These are phyloP conservation scores for Ottelia alismoides DNA, from an alignment of 106 monocot species.

Conservation along the genomic window DNA sequence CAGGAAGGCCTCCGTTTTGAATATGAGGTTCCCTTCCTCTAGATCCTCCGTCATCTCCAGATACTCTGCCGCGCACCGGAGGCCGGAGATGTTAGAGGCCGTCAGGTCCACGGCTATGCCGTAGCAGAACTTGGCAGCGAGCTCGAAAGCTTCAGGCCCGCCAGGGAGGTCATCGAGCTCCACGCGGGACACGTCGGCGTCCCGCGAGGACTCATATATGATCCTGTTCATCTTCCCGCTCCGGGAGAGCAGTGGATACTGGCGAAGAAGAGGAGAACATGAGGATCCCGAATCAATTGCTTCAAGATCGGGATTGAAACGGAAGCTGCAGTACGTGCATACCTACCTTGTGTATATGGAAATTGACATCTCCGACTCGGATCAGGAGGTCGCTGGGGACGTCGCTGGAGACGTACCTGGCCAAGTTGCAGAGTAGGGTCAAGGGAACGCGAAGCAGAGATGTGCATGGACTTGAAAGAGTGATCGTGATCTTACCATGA, in stretches of 20 bases:
- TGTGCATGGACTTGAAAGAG: too few species aligned
- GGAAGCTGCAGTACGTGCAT: too few species aligned
- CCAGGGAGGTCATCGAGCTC: neutral
- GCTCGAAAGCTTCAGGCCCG: neutral
- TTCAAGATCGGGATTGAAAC: too few species aligned
- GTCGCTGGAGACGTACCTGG: slow-evolving; percentile 16
- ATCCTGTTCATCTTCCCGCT: neutral
- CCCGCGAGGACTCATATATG: neutral
- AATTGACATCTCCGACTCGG: too few species aligned
- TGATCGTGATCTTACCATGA: too few species aligned
- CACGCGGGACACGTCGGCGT: too few species aligned
- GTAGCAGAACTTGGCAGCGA: too few species aligned
- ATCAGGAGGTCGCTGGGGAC: too few species aligned
- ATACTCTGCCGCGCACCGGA: too few species aligned
- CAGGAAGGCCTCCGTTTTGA: neutral
- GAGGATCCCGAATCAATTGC: too few species aligned
- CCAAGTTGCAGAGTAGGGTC: slow-evolving; percentile 42
- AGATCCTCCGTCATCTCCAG: neutral
- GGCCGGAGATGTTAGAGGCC: neutral
- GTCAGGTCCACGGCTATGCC: neutral
- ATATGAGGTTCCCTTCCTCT: neutral
- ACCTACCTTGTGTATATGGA: slow-evolving; percentile 71
- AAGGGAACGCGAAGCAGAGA: neutral
- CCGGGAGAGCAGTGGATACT: neutral
- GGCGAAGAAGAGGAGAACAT: too few species aligned